Conservation (phyloP, 192 early-diverging fungal species). For the Umbelopsis sp. region DNA sequence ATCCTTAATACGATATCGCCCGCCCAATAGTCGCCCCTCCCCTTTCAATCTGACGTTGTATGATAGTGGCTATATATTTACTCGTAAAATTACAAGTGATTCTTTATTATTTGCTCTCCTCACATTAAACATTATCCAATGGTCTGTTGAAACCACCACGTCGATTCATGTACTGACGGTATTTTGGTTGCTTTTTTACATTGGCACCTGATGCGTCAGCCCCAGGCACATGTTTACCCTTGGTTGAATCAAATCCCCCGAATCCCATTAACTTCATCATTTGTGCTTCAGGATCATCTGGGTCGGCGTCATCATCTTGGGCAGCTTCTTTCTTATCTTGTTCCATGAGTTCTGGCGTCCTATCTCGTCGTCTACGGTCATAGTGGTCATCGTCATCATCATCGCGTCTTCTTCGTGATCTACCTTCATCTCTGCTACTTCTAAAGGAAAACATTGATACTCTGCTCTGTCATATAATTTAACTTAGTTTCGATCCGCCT, state of each 20-base stretch:
- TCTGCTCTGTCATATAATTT: background rate
- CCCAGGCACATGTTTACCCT: slow-evolving; percentile 79
- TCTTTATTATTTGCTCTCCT: background rate
- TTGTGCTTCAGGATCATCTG: slow-evolving; percentile 68
- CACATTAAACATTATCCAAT: slow-evolving; percentile 9
- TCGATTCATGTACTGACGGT: slow-evolving; percentile 95
- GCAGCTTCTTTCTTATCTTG: background rate
- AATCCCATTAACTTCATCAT: slow-evolving; percentile 92
- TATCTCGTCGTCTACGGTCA: slow-evolving; percentile 7
- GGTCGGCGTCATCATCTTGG: slow-evolving; percentile 23
- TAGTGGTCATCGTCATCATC: background rate
- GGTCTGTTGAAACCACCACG: slow-evolving; percentile 84
- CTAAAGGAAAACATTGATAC: background rate
- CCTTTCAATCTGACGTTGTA: too few relatives aligned
- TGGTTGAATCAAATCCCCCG: slow-evolving; percentile 84
- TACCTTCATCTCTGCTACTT: background rate
- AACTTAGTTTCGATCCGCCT: background rate
- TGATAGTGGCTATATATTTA: too few relatives aligned
- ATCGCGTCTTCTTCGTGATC: slow-evolving; percentile 12
- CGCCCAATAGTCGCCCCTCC: too few relatives aligned
- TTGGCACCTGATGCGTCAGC: slow-evolving; percentile 73
- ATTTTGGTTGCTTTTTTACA: slow-evolving; percentile 84
- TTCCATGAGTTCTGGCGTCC: background rate
- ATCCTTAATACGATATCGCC: too few relatives aligned
- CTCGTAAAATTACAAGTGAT: too few relatives aligned